Evolutionary conservation across 1,284 basidiomycete species (phyloP).

Genomic region (Ustilago hordei): DNA sequence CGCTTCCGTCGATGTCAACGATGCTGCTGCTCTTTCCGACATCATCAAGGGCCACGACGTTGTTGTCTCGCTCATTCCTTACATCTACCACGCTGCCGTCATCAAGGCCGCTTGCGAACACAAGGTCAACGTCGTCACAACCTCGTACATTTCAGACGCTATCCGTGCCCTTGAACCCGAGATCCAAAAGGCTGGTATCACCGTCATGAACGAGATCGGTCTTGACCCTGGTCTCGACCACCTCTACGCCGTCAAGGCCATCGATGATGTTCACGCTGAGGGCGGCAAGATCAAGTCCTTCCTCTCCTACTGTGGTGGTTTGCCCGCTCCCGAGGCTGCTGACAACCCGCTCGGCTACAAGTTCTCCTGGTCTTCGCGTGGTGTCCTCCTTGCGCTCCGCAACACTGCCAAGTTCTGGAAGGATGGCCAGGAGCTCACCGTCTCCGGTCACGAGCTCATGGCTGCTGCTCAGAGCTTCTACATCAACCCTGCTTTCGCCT

Average conservation of each 20-base stretch:
- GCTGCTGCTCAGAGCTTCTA: conserved; percentile 85
- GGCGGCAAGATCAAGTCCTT: conserved; percentile 93
- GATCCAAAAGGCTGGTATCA: conserved; percentile 88
- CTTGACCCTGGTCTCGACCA: conserved; percentile 98
- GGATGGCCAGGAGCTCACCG: conserved; percentile 58
- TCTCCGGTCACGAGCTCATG: conserved; percentile 67
- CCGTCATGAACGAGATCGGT: conserved; percentile 98
- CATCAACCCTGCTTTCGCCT: conserved; percentile 94
- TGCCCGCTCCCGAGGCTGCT: conserved; percentile 89
- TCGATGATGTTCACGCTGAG: conserved; percentile 90
- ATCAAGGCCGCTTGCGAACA: conserved; percentile 95
- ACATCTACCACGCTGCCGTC: conserved; percentile 89
- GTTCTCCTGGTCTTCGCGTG: conserved; percentile 98
- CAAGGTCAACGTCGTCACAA: conserved; percentile 95
- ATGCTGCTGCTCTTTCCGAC: conserved; percentile 79
- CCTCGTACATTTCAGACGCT: conserved; percentile 91
- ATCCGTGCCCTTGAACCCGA: conserved; percentile 88
- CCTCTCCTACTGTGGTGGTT: conserved; percentile 95
- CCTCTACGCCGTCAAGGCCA: conserved; percentile 95
- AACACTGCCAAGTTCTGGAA: conserved; percentile 84
- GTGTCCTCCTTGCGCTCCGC: conserved; percentile 92
- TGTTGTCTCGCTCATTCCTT: conserved; percentile 96
- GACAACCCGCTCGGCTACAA: conserved; percentile 98
- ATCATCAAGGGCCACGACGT: conserved; percentile 88
- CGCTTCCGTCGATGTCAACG: conserved; percentile 85